Base-by-base conservation (phyloP, 306 rosid genomes). In the Crataegus laevigata region DNA sequence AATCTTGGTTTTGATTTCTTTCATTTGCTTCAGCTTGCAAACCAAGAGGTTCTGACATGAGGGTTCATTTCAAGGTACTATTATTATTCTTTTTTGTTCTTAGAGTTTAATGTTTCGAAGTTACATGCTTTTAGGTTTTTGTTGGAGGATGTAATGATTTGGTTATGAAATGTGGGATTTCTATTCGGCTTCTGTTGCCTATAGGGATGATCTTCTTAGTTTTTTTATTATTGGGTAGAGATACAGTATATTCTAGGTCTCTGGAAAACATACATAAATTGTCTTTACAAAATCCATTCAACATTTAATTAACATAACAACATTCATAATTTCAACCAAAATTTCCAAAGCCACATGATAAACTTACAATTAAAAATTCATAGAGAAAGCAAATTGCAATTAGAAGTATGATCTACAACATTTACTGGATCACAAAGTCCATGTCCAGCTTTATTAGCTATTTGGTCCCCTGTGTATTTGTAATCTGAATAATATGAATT, bases 11-110 rank as follows among this genome's bases (percentile, higher is more conserved):
- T 0, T 64, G 3, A 6, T 21, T 36, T 14, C 19, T 13, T 42
- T 25, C 5, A 10, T 1, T 34, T n/a, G 50, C 34, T 38, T 6
- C 93, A 87, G 98, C 96, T 28, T 90, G 96, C 91, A 94, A 94
- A 81, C 97, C 98, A n/a, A 85, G 97, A 71, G 97, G 98, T 29
- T 85, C 90, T 1, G 93, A 94, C 55, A 91, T 91, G 55, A 86
- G 97, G 79, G 96, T 90, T 26, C 98, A 94, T 81, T 94, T 94
- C 68, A 94, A 94, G 98, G 98, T 94, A 78, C 43, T 45, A 8
- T 36, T 14, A 36, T 15, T 14, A 61, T 61, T 2, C n/a, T 60
- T 26, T 26, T 10, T 6, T 13, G 22, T 12, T 5, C n/a, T 22
- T 1, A 13, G 34, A 6, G 10, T 30, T 1, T 29, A 58, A 15